Conservation (phyloP, 1,284 basidiomycete genomes). For the Fomitopsis palustris region DNA sequence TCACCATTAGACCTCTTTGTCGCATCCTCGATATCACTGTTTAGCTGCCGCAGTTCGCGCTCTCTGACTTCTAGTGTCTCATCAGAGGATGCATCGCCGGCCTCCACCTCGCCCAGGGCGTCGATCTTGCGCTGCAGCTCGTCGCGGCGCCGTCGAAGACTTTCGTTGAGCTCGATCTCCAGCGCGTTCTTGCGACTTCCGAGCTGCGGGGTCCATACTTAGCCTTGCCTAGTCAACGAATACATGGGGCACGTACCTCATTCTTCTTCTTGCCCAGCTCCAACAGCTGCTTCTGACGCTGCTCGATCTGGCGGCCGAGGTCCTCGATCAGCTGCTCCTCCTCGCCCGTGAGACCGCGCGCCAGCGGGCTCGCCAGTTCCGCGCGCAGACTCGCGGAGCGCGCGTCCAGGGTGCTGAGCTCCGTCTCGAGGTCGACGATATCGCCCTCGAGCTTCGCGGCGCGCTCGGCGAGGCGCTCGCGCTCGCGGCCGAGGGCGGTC, state of each 20-base stretch:
- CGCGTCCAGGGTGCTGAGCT: conserved; percentile 56
- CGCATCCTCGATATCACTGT: conserved; percentile 29
- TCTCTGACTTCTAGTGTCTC: conserved; percentile 67
- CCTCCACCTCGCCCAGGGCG: conserved; percentile 59
- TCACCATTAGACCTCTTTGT: conserved; percentile 64
- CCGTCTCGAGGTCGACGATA: conserved; percentile 70
- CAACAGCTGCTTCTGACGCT: conserved; percentile 65
- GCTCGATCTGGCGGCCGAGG: conserved; percentile 78
- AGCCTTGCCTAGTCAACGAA: not conserved
- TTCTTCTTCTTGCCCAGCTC: conserved; percentile 69
- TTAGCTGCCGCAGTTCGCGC: conserved; percentile 57
- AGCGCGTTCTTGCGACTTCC: conserved; percentile 76
- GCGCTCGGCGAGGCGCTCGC: conserved; percentile 65
- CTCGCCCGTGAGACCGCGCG: conserved; percentile 65
- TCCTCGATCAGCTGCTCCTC: conserved; percentile 70
- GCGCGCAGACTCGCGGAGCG: conserved; percentile 62
- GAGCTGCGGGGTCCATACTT: conserved; percentile 45
- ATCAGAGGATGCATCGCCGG: conserved; percentile 53
- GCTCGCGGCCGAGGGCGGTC: conserved; percentile 60
- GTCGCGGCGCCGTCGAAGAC: conserved; percentile 73
- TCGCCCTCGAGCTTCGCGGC: conserved; percentile 67
- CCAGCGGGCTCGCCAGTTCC: conserved; percentile 79
- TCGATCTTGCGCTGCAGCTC: conserved; percentile 81
- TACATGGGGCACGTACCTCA: conserved; percentile 52
- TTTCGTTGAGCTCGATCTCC: conserved; percentile 93